Evolutionary conservation across 495 filamentous ascomycete species (phyloP).

Genomic region (Aspergillus diversus): DNA sequence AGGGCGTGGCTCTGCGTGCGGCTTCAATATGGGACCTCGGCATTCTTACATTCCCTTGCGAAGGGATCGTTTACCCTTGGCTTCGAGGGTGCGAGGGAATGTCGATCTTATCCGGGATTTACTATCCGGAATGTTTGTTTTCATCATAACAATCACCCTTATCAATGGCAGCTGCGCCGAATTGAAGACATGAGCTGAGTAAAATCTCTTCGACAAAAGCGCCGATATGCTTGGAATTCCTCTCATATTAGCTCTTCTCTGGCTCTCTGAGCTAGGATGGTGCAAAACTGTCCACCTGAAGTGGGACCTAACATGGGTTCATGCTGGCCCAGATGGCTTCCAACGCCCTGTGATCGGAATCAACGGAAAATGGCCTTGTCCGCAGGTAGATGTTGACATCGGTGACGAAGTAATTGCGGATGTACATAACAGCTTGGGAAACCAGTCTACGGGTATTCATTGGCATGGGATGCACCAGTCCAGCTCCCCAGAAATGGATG

Average conservation of each 20-base stretch:
- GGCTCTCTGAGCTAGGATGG: neutral
- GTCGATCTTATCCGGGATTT: no score
- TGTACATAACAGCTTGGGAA: constrained; percentile 72
- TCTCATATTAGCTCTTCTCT: neutral
- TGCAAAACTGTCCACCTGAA: constrained; percentile 47
- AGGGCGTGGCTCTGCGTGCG: no score
- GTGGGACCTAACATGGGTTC: constrained; percentile 82
- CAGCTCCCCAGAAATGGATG: constrained; percentile 65
- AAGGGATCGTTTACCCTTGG: no score
- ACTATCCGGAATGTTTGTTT: no score
- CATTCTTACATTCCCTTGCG: no score
- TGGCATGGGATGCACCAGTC: constrained; percentile 71
- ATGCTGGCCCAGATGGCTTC: constrained; percentile 77
- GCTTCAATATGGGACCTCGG: no score
- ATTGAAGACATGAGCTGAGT: neutral
- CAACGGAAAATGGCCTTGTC: constrained; percentile 80
- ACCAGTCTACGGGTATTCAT: constrained; percentile 72
- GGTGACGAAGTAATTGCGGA: constrained; percentile 78
- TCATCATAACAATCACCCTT: no score
- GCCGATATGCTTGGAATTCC: neutral
- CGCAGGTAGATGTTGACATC: constrained; percentile 65
- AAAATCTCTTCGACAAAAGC: neutral
- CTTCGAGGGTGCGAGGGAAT: no score
- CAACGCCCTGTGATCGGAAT: constrained; percentile 76
- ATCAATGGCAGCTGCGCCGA: no score